Evolutionary conservation across 768 basidiomycete genomes (phyloP).

Genomic region (Lactifluus hygrophoroides): DNA sequence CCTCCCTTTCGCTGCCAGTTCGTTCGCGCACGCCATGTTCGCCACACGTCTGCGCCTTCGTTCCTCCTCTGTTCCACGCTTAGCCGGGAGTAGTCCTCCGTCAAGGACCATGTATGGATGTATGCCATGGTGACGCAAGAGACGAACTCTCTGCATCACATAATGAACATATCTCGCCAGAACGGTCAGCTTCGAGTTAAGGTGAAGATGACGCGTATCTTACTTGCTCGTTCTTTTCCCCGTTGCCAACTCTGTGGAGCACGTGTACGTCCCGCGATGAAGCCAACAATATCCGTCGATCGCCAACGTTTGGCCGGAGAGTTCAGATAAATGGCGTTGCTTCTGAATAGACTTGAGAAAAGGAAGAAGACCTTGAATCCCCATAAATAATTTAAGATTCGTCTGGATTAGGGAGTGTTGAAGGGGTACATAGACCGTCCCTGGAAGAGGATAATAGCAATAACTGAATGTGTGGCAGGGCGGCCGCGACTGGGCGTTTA

Average conservation of each 20-base stretch:
- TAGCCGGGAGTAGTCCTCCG: constrained; percentile 91
- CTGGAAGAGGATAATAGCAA: background rate
- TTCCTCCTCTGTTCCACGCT: constrained; percentile 80
- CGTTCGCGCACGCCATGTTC: constrained; percentile 63
- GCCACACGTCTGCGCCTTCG: constrained; percentile 71
- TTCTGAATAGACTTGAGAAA: constrained; percentile 86
- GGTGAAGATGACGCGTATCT: constrained; percentile 12
- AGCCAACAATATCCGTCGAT: constrained; percentile 96
- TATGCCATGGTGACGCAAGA: constrained; percentile 78
- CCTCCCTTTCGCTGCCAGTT: constrained; percentile 69
- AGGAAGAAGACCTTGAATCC: constrained; percentile 84
- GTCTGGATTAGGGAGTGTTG: background rate
- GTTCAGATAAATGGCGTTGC: constrained; percentile 69
- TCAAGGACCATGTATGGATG: constrained; percentile 93
- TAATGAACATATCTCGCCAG: constrained; percentile 84
- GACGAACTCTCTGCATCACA: constrained; percentile 84
- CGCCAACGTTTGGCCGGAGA: constrained; percentile 75
- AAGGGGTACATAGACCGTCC: background rate
- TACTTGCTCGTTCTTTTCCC: constrained; percentile 79
- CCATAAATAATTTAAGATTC: constrained; percentile 45
- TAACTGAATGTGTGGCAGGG: background rate
- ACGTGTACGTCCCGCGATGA: constrained; percentile 81
- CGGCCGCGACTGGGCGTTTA: background rate
- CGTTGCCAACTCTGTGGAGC: constrained; percentile 83
- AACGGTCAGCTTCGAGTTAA: background rate